Percentiles rank a stretch among this genome's conserved stretches.
Evolutionary conservation across 495 filamentous ascomycete species (phyloP).

Genomic region (Aspergillus incahuasiensis): DNA sequence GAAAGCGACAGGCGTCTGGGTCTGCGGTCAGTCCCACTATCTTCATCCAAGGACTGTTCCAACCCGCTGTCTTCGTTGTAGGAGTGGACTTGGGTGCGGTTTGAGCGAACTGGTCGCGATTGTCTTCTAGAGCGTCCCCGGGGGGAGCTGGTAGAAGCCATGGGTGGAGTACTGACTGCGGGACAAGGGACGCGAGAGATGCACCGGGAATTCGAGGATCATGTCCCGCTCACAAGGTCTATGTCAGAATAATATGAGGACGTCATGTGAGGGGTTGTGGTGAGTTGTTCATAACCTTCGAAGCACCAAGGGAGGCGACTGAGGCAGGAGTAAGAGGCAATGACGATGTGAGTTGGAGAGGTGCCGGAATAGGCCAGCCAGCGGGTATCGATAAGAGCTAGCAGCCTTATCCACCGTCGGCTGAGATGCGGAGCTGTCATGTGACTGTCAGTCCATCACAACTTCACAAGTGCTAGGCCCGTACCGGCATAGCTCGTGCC

Average conservation of each 20-base stretch:
- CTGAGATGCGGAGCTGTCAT: neutral
- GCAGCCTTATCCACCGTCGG: neutral
- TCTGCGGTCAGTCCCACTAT: conserved; percentile 9
- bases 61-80: conserved; percentile 41
- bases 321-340: conserved; percentile 26
- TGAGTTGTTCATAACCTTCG: neutral
- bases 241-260: neutral
- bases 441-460: conserved; percentile 21
- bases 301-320: no score
- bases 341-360: neutral
- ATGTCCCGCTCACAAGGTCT: neutral
- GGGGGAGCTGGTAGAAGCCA: conserved; percentile 21
- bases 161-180: conserved; percentile 21
- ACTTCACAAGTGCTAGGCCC: conserved; percentile 25
- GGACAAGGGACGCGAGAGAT: neutral
- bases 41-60: conserved; percentile 21
- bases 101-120: conserved; percentile 36
- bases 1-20: conserved; percentile 23
- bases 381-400: no score
- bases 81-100: conserved; percentile 33
- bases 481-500: conserved; percentile 14
- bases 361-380: neutral
- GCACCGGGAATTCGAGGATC: neutral
- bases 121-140: conserved; percentile 16
- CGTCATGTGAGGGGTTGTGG: neutral